Evolutionary conservation across 169 alveolate genomes (phyloP), one percentile per base, ranked within the genome.

Genomic region (Plasmodium knowlesi): DNA sequence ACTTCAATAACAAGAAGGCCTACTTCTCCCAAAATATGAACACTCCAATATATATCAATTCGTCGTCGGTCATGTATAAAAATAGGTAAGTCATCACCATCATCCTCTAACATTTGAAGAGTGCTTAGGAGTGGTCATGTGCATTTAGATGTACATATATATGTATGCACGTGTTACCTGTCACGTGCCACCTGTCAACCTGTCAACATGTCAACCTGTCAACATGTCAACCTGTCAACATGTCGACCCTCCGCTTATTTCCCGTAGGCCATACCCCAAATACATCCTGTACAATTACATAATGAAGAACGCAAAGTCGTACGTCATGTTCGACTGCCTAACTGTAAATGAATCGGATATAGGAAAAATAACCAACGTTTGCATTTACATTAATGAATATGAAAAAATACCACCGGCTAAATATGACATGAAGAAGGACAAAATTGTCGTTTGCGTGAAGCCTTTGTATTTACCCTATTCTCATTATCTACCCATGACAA

Each of bases 361-460:
- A 80, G 94, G 83, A 39, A 89, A 78, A 39, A 89, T 89, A 30
- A 89, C 80, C 43, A 89, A 89, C 82, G 90, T 79, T 34, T 89
- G 94, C 32, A 89, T 89, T 39, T 89, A 30, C 46, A 89, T 79
- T 61, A 89, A 89, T 34, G 89, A 46, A 79, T 89, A 89, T 67
- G 94, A 89, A 89, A 79, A 79, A 57, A 78, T 89, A 16, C 94
- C 94, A 9, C 94, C 94, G 71, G 81, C 94, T 4, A 89, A 79
- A 79, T 89, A 89, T 25, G 74, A 89, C 72, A 89, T 50, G 32
- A 53, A n/a, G 32, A 89, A 50, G 19, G 94, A 89, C 67, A 89
- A 89, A 89, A 78, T 89, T 43, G 76, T 78, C 12, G 94, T 89
- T 79, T 89, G 53, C 53, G 54, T 72, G 50, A 89, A 80, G 32